Evolutionary conservation across 192 early-diverging fungal genomes (phyloP).

Genomic region (Phycomyces blakesleeanus): DNA sequence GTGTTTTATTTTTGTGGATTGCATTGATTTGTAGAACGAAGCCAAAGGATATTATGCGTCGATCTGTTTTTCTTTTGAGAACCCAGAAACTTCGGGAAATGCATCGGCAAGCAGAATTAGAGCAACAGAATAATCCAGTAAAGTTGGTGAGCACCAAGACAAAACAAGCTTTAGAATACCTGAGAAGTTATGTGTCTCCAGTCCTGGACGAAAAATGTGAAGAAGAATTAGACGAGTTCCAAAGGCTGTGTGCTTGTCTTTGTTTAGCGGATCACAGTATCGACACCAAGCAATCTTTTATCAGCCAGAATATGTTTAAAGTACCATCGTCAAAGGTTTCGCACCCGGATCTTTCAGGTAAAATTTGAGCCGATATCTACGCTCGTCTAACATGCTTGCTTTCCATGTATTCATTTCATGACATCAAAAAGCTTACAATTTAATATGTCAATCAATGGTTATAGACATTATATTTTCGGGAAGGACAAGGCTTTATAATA

Average conservation of each 20-base stretch:
- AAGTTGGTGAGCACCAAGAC: conserved; percentile 24
- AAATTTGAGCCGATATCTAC: no score
- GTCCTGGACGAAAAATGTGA: conserved; percentile 63
- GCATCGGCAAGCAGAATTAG: conserved; percentile 3
- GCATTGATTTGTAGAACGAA: conserved; percentile 45
- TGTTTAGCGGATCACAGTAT: conserved; percentile 12
- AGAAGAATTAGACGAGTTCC: conserved; percentile 44
- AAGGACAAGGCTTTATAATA: conserved; percentile 64
- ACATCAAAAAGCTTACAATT: no score
- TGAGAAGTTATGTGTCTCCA: conserved; percentile 67
- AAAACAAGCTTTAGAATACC: conserved; percentile 67
- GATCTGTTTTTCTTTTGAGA: conserved; percentile 73
- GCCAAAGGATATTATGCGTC: conserved; percentile 66
- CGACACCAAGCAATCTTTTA: neutral
- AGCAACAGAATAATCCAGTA: neutral
- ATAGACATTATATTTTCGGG: conserved; percentile 30
- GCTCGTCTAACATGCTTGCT: no score
- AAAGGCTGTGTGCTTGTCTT: conserved; percentile 17
- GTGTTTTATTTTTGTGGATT: no score
- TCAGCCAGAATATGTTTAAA: neutral
- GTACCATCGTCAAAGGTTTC: neutral
- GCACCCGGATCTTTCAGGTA: neutral
- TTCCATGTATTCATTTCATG: no score
- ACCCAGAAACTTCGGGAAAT: conserved; percentile 74
- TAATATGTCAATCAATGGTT: no score